These are phyloP conservation scores for Cystoderma amianthinum DNA, from an alignment of 768 basidiomycete genomes.

Conservation along the genomic window DNA sequence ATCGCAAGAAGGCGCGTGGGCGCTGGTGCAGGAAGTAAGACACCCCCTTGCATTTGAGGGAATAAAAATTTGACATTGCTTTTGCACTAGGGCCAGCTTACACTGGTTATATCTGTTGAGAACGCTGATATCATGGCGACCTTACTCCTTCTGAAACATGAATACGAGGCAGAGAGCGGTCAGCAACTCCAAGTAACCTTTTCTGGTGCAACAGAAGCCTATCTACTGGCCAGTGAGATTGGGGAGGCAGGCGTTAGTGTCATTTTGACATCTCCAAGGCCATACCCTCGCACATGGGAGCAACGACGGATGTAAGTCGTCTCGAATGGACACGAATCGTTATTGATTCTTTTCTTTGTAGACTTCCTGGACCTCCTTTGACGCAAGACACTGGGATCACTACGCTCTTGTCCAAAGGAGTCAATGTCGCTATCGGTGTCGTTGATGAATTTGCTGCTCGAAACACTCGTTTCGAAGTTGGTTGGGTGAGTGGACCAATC, in stretches of 20 bases:
- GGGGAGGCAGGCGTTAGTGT: constrained; percentile 59
- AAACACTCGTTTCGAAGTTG: constrained; percentile 63
- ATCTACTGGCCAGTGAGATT: constrained; percentile 59
- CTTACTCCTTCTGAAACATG: constrained; percentile 51
- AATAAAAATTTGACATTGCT: constrained; percentile 9
- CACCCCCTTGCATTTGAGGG: not conserved
- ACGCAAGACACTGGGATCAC: constrained; percentile 47
- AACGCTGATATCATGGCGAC: constrained; percentile 75
- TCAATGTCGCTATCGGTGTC: constrained; percentile 59
- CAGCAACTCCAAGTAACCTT: constrained; percentile 38
- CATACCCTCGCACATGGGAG: constrained; percentile 65
- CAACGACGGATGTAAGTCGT: constrained; percentile 47
- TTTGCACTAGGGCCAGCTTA: constrained; percentile 39
- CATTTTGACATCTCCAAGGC: constrained; percentile 56
- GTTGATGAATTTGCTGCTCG: constrained; percentile 55
- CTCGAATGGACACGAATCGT: not conserved
- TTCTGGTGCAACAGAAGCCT: constrained; percentile 52
- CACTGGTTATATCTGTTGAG: constrained; percentile 60
- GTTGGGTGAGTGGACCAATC: constrained; percentile 32
- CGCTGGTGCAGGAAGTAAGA: constrained; percentile 26
- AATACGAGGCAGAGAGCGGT: constrained; percentile 33
- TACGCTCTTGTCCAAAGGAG: constrained; percentile 47
- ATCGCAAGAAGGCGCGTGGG: constrained; percentile 22
- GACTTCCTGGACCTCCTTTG: constrained; percentile 66
- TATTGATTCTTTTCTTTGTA: constrained; percentile 9